Evolutionary conservation across 768 basidiomycete species (phyloP).

Genomic region (Clavaria fumosa): DNA sequence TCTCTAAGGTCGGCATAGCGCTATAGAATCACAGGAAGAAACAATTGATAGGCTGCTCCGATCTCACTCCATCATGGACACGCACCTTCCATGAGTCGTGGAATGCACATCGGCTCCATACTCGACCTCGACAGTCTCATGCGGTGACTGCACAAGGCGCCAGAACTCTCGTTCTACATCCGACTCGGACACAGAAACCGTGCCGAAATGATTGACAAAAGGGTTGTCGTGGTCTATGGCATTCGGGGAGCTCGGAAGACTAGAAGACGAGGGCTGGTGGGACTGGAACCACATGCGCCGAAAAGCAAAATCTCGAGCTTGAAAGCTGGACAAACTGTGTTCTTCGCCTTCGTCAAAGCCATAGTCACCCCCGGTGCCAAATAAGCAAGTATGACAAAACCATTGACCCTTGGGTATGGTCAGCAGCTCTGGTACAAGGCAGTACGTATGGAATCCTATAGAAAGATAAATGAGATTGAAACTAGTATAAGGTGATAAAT

Average conservation of each 20-base stretch:
- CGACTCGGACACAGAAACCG: conserved; percentile 62
- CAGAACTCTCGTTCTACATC: conserved; percentile 95
- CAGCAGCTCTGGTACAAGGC: conserved; percentile 80
- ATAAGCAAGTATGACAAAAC: conserved; percentile 87
- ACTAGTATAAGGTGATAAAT: conserved; percentile 4
- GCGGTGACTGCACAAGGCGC: conserved; percentile 79
- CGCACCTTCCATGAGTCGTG: conserved; percentile 90
- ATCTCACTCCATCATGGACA: neutral
- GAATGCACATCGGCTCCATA: conserved; percentile 99
- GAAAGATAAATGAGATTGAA: conserved; percentile 9
- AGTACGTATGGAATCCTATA: conserved; percentile 91
- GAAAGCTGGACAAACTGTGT: conserved; percentile 82
- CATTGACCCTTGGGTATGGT: conserved; percentile 87
- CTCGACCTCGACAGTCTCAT: conserved; percentile 93
- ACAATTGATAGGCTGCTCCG: neutral
- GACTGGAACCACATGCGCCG: conserved; percentile 75
- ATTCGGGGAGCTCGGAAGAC: conserved; percentile 16
- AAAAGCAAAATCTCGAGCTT: conserved; percentile 82
- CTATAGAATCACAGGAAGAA: conserved; percentile 24
- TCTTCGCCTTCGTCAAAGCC: conserved; percentile 98
- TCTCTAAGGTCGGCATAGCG: conserved; percentile 91
- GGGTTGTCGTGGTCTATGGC: conserved; percentile 27
- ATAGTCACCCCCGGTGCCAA: conserved; percentile 87
- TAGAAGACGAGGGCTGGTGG: conserved; percentile 52
- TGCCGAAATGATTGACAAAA: conserved; percentile 39